Evolutionary conservation across 2,329 filamentous ascomycete genomes (phyloP), one percentile per base, ranked within the genome.

Genomic region (Trichoderma pleuroti): DNA sequence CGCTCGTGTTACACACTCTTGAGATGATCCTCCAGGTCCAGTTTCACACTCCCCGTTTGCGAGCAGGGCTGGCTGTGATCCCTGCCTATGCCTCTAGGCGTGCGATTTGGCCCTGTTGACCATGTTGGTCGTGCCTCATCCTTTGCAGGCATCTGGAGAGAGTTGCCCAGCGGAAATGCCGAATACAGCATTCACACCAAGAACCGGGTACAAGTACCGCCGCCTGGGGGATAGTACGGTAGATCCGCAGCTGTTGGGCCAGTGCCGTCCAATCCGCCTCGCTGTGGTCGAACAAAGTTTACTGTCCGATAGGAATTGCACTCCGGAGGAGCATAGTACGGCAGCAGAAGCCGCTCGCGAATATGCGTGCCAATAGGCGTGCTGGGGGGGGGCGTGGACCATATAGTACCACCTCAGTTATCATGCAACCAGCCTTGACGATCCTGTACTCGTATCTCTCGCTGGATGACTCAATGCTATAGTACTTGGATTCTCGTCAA

Each of bases 1-100:
- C 32, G 68, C 68, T 59, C 60, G 32, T 32, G 70, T 57, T 46
- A 60, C 64, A 56, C 70, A 30, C 26, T 18, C 54, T 32, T 39
- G 30, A 39, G 16, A 32, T 14, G 8, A 39, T 39, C 32, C 30
- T 60, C 57, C 60, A 63, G 28, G 16, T 42, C 39, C 39, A 42
- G 39, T 42, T 30, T 21, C 56, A 59, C 28, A 21, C 18, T 34
- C 56, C 18, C 28, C 9, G 21, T 52, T 49, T 18, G 10, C 56
- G 32, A 34, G 30, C 56, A 59, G 16, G 57, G 39, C 39, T 18
- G n/a, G n/a, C 16, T 32, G 16, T 52, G 28, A 36, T 32, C 62
- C 62, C 16, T 65, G 39, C 28, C 4, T 7, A 28, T 65, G 39
- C 28, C 4, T 7, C 28, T 11, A 16, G n/a, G 18, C 21, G n/a